Evolutionary conservation across 768 basidiomycete species (phyloP), one percentile per base, ranked within the genome.

Genomic region (Leccinum imitatum): DNA sequence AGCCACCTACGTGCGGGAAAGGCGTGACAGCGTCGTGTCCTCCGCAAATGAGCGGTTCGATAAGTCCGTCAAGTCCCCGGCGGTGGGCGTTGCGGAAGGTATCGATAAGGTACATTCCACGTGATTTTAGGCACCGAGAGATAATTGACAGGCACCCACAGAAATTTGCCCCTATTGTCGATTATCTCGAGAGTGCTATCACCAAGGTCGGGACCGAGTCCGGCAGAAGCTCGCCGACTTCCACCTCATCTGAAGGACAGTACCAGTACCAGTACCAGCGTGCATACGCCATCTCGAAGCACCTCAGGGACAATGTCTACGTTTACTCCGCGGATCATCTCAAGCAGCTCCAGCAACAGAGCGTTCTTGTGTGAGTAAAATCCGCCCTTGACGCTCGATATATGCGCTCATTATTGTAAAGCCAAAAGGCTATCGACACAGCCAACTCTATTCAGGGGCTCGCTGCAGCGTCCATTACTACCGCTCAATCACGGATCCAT

Each of bases 231-330:
- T 76, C 77, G 6, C 75, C 82, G 11, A 77, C 80, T 2, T 77
- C 84, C 25, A 71, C 73, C 15, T 69, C 81, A n/a, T 77, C 80
- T 11, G 82, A 86, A 63, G 44, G 44, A 19, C 44, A 46, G 23
- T 76, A 81, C 50, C 82, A 89, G 71, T 90, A 84, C 65, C 91
- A 93, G 75, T 90, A 90, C 67, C 89, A 90, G 70, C 89, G 91
- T 51, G 89, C 83, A 50, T 78, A 83, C 61, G 78, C 79, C 39
- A 81, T 93, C 54, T 87, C 89, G 33, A 82, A 79, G 65, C 82
- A 83, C 46, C 77, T 91, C 61, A 80, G 79, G 60, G 84, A 85
- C 64, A 83, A 87, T 66, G 67, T 91, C 48, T 82, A 81, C 61
- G 82, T 77, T 30, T 87, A 87, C 69, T 88, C 90, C 4, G 78